phyloP scores from a whole-genome alignment of 805 yeast genomes.

The Ogataea degrootiae region DNA sequence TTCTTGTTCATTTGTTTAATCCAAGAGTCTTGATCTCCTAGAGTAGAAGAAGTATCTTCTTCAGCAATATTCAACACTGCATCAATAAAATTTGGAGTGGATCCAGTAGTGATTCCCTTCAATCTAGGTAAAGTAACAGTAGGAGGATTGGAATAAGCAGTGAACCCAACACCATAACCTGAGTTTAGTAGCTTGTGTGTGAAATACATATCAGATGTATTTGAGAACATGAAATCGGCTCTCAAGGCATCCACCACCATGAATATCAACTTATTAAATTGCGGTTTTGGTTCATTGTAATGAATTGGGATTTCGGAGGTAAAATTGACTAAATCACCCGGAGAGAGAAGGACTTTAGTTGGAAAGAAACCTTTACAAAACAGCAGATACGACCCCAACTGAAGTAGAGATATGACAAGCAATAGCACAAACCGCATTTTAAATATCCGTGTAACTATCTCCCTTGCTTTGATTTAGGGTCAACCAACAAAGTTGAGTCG shows the following conservation, averaged over 20 bases:
- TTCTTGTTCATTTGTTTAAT: slow-evolving; percentile 52
- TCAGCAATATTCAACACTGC: slow-evolving; percentile 93
- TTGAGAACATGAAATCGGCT: slow-evolving; percentile 75
- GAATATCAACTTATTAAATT: slow-evolving; percentile 64
- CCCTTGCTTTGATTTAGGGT: too few relatives aligned
- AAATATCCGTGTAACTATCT: too few relatives aligned
- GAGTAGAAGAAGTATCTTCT: slow-evolving; percentile 64
- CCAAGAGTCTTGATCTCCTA: slow-evolving; percentile 85
- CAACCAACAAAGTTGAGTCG: too few relatives aligned
- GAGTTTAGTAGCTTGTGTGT: slow-evolving; percentile 59
- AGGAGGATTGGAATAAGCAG: slow-evolving; percentile 92
- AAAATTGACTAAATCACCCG: slow-evolving; percentile 40
- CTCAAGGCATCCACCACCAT: slow-evolving; percentile 93
- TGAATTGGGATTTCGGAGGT: slow-evolving; percentile 25
- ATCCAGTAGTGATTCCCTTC: slow-evolving; percentile 91
- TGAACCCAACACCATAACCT: slow-evolving; percentile 79
- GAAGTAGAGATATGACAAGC: slow-evolving; percentile 26
- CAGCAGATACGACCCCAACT: slow-evolving; percentile 50
- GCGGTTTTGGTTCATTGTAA: slow-evolving; percentile 31
- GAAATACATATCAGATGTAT: slow-evolving; percentile 58
- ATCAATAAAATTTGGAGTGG: slow-evolving; percentile 90
- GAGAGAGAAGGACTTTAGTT: slow-evolving; percentile 71
- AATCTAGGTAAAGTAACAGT: slow-evolving; percentile 93
- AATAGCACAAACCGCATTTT: slow-evolving; percentile 14
- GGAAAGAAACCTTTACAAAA: slow-evolving; percentile 90